Conservation (phyloP, 2,329 filamentous ascomycete genomes). For the Botryotinia calthae region DNA sequence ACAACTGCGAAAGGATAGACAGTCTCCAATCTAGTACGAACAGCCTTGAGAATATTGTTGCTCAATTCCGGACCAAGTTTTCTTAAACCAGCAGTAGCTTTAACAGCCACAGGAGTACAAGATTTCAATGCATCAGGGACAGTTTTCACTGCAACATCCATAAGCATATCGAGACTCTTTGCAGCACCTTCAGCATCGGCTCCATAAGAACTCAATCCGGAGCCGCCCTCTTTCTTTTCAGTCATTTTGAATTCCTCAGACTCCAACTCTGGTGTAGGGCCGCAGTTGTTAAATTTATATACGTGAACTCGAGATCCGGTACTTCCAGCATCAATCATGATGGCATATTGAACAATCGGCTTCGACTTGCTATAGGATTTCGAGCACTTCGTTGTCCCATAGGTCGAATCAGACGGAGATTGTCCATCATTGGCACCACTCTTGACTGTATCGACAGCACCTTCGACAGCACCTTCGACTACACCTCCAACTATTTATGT, state of each 20-base stretch:
- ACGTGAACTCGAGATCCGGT: slow-evolving; percentile 98
- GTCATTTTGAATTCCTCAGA: slow-evolving; percentile 93
- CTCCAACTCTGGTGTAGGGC: slow-evolving; percentile 90
- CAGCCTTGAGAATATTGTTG: slow-evolving; percentile 79
- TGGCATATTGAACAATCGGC: slow-evolving; percentile 92
- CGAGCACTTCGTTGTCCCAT: slow-evolving; percentile 72
- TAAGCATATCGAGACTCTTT: slow-evolving; percentile 80
- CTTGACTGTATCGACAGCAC: slow-evolving; percentile 23
- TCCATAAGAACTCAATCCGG: slow-evolving; percentile 78
- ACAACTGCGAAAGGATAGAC: slow-evolving; percentile 94
- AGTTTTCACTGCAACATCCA: slow-evolving; percentile 78
- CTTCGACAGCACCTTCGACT: slow-evolving; percentile 21
- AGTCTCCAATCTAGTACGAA: slow-evolving; percentile 79
- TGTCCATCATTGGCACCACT: slow-evolving; percentile 47
- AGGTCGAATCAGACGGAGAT: slow-evolving; percentile 56
- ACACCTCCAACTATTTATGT: slow-evolving; percentile 27
- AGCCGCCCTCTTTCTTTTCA: slow-evolving; percentile 72
- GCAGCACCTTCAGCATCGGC: slow-evolving; percentile 84
- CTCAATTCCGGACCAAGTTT: slow-evolving; percentile 80
- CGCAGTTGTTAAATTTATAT: slow-evolving; percentile 99
- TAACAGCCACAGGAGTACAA: slow-evolving; percentile 96
- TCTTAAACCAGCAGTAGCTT: slow-evolving; percentile 91
- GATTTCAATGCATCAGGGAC: slow-evolving; percentile 86
- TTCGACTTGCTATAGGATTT: slow-evolving; percentile 83
- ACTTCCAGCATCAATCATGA: slow-evolving; percentile 98